Evolutionary conservation across 768 basidiomycete genomes (phyloP), one percentile per base, ranked within the genome.

Genomic region (Pulveroboletus frians): DNA sequence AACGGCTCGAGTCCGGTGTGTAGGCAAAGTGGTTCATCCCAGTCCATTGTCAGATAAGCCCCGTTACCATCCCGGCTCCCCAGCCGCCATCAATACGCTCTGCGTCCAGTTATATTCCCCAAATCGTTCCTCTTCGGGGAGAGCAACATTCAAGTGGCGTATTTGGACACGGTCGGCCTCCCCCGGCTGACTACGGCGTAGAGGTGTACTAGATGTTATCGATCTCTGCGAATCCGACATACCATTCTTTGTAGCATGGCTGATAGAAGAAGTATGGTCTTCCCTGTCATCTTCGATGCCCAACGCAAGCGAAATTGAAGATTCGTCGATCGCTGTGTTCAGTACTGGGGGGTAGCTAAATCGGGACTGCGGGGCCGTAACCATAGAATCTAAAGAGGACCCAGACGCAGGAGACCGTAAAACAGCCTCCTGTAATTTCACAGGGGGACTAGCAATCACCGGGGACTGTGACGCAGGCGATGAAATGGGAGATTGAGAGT

Each of bases 21-120:
- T 50, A 54, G 50, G 43, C 31, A 20, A 55, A 50, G 45, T 41
- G n/a, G 17, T 35, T 34, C 32, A 35, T 4, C 1, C 1, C 50
- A 46, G 51, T 56, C 50, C 55, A 38, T 53, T 4, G 27, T 17
- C 13, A 55, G 46, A 41, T 40, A 41, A 34, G 15, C 35, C 47
- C 20, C 37, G 43, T 63, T 38, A 69, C 71, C 70, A 73, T 18
- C 60, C 45, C 11, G 64, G 55, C 39, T 77, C 73, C 43, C 83
- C 81, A 49, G 84, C 85, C n/a, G 84, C 85, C 66, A 81, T 65
- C 50, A 90, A 63, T 42, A 90, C 87, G 56, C 82, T 85, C 59
- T 75, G 72, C 39, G 84, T 83, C 88, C 88, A 91, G 60, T 87
- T 79, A 42, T 80, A 83, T 50, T 73, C 73, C 36, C 73, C 67